phyloP scores from a whole-genome alignment of 2,329 filamentous ascomycete species.

The Cryphonectria parasitica region DNA sequence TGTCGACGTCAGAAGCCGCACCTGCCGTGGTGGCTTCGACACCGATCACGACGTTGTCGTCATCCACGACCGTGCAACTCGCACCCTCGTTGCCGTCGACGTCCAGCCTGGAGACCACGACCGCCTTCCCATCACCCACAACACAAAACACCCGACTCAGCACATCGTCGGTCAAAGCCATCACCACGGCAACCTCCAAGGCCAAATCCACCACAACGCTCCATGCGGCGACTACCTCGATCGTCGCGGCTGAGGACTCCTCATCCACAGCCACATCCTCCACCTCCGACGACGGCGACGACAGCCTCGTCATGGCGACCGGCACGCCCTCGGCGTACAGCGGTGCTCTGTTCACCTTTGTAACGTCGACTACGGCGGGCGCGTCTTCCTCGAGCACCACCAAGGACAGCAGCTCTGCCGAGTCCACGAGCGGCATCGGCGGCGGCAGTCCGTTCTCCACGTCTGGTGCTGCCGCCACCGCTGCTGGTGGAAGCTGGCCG shows the following conservation, averaged over 20 bases:
- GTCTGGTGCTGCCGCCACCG: neutral
- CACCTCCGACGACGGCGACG: constrained; percentile 13
- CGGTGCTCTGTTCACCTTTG: constrained; percentile 10
- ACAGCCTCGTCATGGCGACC: constrained; percentile 23
- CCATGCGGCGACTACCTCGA: neutral
- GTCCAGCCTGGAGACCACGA: neutral
- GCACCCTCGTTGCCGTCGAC: neutral
- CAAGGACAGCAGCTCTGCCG: neutral
- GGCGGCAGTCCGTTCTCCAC: constrained; percentile 25
- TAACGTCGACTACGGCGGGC: constrained; percentile 16
- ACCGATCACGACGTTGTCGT: neutral
- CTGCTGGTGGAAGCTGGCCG: neutral
- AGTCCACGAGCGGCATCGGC: constrained; percentile 10
- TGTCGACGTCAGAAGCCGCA: constrained; percentile 9
- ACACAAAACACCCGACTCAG: neutral
- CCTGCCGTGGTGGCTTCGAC: neutral
- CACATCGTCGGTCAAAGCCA: neutral
- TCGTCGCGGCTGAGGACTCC: neutral
- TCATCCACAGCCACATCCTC: neutral
- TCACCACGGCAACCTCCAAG: neutral
- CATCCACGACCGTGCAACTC: neutral
- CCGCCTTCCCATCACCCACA: neutral
- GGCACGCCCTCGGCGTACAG: constrained; percentile 14
- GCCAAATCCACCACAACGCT: neutral
- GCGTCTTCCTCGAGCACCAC: neutral